Evolutionary conservation across 371 early-diverging fungal species (phyloP).

Genomic region (Apophysomyces ossiformis): DNA sequence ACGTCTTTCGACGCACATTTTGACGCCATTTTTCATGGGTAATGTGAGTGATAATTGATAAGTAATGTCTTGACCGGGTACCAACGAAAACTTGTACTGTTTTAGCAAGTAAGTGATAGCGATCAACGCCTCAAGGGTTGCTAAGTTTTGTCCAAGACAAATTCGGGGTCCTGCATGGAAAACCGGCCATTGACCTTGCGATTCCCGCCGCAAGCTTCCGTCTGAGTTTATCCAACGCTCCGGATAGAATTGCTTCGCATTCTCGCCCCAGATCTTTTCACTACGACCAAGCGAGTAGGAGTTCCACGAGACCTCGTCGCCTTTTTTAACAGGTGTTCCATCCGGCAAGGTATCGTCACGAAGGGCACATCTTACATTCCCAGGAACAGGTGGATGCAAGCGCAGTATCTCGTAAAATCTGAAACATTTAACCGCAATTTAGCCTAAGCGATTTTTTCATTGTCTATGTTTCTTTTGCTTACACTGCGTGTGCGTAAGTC

Average conservation of each 20-base stretch:
- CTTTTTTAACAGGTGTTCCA: conserved; percentile 58
- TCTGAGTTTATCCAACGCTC: conserved; percentile 51
- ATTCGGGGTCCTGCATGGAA: conserved; percentile 66
- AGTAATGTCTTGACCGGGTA: conserved; percentile 46
- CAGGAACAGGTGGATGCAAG: conserved; percentile 67
- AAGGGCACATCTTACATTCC: conserved; percentile 53
- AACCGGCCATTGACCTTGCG: conserved; percentile 29
- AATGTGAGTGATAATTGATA: conserved; percentile 46
- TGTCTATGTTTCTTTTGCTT: background rate
- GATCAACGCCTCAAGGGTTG: conserved; percentile 56
- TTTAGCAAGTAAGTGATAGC: conserved; percentile 50
- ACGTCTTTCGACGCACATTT: conserved; percentile 41
- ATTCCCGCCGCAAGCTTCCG: conserved; percentile 24
- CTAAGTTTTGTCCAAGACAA: conserved; percentile 61
- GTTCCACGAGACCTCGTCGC: conserved; percentile 50
- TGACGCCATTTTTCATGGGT: conserved; percentile 57
- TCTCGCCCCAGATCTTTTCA: conserved; percentile 50
- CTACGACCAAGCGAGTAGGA: conserved; percentile 53
- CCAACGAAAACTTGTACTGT: conserved; percentile 49
- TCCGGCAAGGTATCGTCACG: conserved; percentile 62
- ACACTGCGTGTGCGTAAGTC: conserved; percentile 39
- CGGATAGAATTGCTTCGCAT: conserved; percentile 50
- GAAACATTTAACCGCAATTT: background rate
- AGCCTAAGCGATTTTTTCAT: too few relatives aligned
- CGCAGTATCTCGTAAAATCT: conserved; percentile 60